Evolutionary conservation across 108 stramenopile genomes (phyloP).

Genomic region (Craspedostauros australis): DNA sequence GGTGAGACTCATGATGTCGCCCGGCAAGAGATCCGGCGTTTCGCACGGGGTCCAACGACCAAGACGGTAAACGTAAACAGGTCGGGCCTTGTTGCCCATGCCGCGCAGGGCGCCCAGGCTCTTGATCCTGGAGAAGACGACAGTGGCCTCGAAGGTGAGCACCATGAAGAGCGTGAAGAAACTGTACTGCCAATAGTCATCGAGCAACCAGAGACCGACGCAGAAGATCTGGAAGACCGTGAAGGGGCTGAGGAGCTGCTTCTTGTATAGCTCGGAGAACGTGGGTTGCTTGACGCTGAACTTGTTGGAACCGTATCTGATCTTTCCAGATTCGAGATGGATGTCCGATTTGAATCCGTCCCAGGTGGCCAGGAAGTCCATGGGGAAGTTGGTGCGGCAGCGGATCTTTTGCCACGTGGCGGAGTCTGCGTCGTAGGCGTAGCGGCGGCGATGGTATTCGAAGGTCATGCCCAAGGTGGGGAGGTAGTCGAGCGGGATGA

Average conservation of each 20-base stretch:
- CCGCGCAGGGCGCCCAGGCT: conserved; percentile 55
- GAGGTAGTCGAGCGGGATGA: conserved; percentile 59
- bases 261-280: conserved; percentile 90
- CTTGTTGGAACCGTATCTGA: conserved; percentile 86
- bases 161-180: conserved; percentile 94
- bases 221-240: conserved; percentile 93
- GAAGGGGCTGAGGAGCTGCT: conserved; percentile 88
- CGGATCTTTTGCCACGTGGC: conserved; percentile 79
- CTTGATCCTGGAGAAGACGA: conserved; percentile 84
- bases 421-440: conserved; percentile 52
- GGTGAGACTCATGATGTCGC: conserved; percentile 89
- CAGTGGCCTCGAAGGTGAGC: conserved; percentile 87
- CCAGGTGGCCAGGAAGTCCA: conserved; percentile 65
- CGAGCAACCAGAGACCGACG: conserved; percentile 90
- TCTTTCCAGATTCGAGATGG: conserved; percentile 58
- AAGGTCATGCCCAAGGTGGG: conserved; percentile 83
- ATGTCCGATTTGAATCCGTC: conserved; percentile 50
- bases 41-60: conserved; percentile 60
- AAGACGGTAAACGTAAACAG: conserved; percentile 69
- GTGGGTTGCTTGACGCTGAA: conserved; percentile 85
- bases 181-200: conserved; percentile 89
- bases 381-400: conserved; percentile 73
- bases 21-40: conserved; percentile 83
- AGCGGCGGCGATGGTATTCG: conserved; percentile 89
- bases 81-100: conserved; percentile 70